Evolutionary conservation across 371 early-diverging fungal species (phyloP).

Genomic region (Blakeslea trispora): DNA sequence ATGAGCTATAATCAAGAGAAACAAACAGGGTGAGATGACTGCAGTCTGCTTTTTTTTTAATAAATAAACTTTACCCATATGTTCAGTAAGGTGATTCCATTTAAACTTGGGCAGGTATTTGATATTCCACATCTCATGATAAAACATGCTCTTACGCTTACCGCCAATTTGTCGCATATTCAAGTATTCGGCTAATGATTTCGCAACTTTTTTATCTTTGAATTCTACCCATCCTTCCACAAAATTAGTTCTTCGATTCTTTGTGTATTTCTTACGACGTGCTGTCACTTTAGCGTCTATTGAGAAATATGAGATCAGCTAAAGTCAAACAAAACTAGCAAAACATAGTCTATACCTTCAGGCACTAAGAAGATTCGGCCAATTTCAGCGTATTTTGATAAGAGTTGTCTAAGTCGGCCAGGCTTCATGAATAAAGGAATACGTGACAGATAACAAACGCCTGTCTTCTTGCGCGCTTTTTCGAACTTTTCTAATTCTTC

Average conservation of each 20-base stretch:
- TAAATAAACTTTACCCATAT: constrained; percentile 62
- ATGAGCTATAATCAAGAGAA: constrained; percentile 57
- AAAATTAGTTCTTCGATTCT: constrained; percentile 80
- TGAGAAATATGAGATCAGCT: background rate
- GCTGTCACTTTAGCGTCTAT: constrained; percentile 58
- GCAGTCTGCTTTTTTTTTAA: background rate
- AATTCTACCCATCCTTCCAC: constrained; percentile 98
- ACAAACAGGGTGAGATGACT: too few relatives aligned
- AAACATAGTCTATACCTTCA: too few relatives aligned
- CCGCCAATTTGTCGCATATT: constrained; percentile 87
- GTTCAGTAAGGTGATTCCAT: constrained; percentile 94
- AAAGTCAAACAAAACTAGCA: background rate
- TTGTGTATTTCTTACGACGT: constrained; percentile 70
- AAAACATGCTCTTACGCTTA: constrained; percentile 78
- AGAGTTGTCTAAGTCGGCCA: constrained; percentile 69
- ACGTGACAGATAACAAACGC: constrained; percentile 89
- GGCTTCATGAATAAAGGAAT: constrained; percentile 94
- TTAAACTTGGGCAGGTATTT: constrained; percentile 96
- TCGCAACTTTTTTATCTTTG: constrained; percentile 85
- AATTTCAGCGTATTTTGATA: constrained; percentile 75
- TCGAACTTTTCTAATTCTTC: constrained; percentile 74
- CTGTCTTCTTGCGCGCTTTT: constrained; percentile 71
- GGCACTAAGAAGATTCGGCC: constrained; percentile 87
- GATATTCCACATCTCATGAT: constrained; percentile 95
- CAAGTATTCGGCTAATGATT: constrained; percentile 70